Evolutionary conservation across 129 eudicot genomes (phyloP).

Genomic region (Chrysanthemum lavandulifolium): DNA sequence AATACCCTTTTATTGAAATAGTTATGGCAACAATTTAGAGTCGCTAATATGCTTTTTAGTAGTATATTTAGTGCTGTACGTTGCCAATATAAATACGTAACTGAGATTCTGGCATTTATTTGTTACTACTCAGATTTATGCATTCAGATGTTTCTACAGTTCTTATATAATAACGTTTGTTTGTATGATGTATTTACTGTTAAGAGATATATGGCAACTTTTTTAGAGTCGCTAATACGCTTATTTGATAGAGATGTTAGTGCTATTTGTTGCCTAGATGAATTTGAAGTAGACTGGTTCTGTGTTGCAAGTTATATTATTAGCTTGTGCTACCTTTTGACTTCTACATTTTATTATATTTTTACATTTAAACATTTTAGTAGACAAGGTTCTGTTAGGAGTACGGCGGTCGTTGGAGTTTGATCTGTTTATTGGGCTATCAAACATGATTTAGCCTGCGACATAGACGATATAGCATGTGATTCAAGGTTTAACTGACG

Average conservation of each 20-base stretch:
- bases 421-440: constrained; percentile 45
- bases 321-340: background rate
- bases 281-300: constrained; percentile 18
- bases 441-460: constrained; percentile 14
- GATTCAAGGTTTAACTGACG: too few relatives aligned
- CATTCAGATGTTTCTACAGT: constrained; percentile 64
- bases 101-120: constrained; percentile 57
- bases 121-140: constrained; percentile 25
- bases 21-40: constrained; percentile 66
- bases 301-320: background rate
- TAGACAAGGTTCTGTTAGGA: too few relatives aligned
- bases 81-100: constrained; percentile 41
- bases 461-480: too few relatives aligned
- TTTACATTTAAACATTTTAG: too few relatives aligned
- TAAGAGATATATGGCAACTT: constrained; percentile 14
- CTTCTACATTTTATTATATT: background rate
- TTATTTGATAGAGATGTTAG: constrained; percentile 21
- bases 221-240: constrained; percentile 34
- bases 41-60: constrained; percentile 44
- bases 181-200: background rate
- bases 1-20: background rate
- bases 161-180: background rate
- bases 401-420: constrained; percentile 62
- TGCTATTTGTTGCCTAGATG: constrained; percentile 35
- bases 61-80: constrained; percentile 56